A percentile compares a stretch with the other conserved stretches of the same genome.
These are phyloP conservation scores for Vanrija sp. DNA, from an alignment of 1,284 basidiomycete genomes.

Conservation along the genomic window DNA sequence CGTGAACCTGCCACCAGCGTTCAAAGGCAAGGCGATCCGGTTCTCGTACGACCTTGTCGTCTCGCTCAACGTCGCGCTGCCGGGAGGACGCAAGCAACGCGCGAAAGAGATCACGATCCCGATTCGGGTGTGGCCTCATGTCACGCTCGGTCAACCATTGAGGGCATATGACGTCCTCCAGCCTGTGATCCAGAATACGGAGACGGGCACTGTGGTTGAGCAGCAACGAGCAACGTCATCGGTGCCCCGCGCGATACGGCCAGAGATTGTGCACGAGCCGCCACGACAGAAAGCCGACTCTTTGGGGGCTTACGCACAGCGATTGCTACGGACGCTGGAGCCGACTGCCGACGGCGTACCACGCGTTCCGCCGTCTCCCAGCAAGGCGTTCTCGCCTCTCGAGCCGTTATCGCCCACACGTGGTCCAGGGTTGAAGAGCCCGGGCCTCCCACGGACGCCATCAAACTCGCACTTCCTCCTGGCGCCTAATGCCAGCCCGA, in stretches of 20 bases:
- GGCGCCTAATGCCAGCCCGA: neutral
- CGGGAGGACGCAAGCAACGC: conserved; percentile 34
- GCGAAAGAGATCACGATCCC: conserved; percentile 39
- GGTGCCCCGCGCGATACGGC: neutral
- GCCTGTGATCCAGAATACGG: conserved; percentile 46
- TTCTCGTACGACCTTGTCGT: conserved; percentile 87
- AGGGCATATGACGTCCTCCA: conserved; percentile 42
- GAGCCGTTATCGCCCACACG: neutral
- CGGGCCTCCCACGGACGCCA: neutral
- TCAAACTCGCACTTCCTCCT: neutral
- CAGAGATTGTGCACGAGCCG: conserved; percentile 3
- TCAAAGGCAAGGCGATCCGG: conserved; percentile 71
- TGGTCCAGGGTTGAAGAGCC: neutral
- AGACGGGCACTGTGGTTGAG: conserved; percentile 35
- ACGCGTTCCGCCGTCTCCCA: conserved; percentile 11
- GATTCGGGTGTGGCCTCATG: conserved; percentile 42
- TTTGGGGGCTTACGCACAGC: conserved; percentile 31
- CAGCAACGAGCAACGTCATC: neutral
- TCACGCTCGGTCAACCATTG: conserved; percentile 28
- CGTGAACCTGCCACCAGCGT: conserved; percentile 79
- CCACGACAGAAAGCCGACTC: conserved; percentile 16
- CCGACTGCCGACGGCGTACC: neutral
- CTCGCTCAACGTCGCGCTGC: conserved; percentile 52
- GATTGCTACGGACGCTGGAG: conserved; percentile 29
- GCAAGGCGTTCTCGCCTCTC: conserved; percentile 7